phyloP scores from a whole-genome alignment of 345 rosid species.

The rapeseed (Brassica napus) region DNA sequence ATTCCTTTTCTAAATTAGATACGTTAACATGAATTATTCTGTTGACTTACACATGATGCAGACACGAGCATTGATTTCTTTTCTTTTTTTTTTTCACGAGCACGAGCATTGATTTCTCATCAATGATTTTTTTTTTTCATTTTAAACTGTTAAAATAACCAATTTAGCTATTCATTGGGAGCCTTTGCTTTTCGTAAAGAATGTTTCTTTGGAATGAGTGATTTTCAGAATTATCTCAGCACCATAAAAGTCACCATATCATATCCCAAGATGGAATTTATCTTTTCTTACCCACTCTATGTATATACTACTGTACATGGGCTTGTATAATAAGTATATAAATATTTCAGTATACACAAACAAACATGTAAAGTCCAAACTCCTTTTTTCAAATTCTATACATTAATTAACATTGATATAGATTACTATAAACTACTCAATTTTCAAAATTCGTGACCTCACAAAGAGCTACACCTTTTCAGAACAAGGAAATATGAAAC shows the following conservation, averaged over 20 bases:
- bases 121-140: neutral
- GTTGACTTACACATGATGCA: neutral
- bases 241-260: constrained; percentile 39
- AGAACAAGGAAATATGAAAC: constrained; percentile 32
- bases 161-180: constrained; percentile 23
- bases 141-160: constrained; percentile 6
- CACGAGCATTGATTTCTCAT: constrained; percentile 23
- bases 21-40: neutral
- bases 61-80: constrained; percentile 13
- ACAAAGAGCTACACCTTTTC: constrained; percentile 34
- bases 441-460: constrained; percentile 22
- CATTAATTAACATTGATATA: neutral
- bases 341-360: neutral
- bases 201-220: constrained; percentile 43
- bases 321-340: neutral
- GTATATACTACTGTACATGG: constrained; percentile 8
- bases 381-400: neutral
- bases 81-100: neutral
- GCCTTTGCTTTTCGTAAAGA: constrained; percentile 42
- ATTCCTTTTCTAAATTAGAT: neutral
- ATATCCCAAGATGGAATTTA: constrained; percentile 45
- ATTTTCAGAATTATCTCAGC: constrained; percentile 38
- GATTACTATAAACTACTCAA: neutral
- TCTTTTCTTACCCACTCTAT: constrained; percentile 27
- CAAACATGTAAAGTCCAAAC: neutral